Evolutionary conservation across 495 filamentous ascomycete species (phyloP).

Genomic region (Pyrenula aspistea): DNA sequence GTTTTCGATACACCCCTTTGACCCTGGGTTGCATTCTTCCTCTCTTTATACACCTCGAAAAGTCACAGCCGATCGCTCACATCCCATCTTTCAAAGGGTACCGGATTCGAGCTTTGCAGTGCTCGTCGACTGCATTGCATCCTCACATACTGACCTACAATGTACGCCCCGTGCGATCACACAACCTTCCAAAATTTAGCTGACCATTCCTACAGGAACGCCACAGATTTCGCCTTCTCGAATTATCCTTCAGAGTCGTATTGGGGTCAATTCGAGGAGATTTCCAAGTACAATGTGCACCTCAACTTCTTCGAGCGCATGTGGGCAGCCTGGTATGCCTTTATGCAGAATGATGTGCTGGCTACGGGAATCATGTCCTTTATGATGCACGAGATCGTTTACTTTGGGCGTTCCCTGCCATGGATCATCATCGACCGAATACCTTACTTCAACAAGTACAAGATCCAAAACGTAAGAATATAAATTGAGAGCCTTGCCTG

Average conservation of each 20-base stretch:
- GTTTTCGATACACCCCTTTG: background rate
- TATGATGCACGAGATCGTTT: constrained; percentile 83
- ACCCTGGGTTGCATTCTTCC: background rate
- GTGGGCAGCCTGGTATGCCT: constrained; percentile 97
- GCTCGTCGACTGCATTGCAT: background rate
- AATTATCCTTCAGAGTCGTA: constrained; percentile 45
- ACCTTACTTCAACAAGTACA: constrained; percentile 80
- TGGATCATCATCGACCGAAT: constrained; percentile 90
- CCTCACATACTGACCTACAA: too few relatives aligned
- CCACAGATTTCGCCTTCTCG: constrained; percentile 46
- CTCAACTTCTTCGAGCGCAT: constrained; percentile 73
- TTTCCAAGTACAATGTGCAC: constrained; percentile 76
- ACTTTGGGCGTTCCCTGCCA: constrained; percentile 84
- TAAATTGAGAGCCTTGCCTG: background rate
- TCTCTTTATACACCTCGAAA: background rate
- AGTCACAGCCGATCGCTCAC: background rate
- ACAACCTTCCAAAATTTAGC: background rate
- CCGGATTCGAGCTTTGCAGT: background rate
- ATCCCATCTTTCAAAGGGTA: background rate
- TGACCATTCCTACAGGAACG: background rate
- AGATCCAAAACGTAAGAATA: constrained; percentile 69
- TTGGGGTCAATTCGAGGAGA: constrained; percentile 73
- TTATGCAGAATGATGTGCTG: constrained; percentile 93
- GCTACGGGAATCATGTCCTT: constrained; percentile 97
- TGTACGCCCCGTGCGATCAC: background rate